Base-by-base conservation (phyloP, 2,329 filamentous ascomycete species). In the Fusarium sp. region DNA sequence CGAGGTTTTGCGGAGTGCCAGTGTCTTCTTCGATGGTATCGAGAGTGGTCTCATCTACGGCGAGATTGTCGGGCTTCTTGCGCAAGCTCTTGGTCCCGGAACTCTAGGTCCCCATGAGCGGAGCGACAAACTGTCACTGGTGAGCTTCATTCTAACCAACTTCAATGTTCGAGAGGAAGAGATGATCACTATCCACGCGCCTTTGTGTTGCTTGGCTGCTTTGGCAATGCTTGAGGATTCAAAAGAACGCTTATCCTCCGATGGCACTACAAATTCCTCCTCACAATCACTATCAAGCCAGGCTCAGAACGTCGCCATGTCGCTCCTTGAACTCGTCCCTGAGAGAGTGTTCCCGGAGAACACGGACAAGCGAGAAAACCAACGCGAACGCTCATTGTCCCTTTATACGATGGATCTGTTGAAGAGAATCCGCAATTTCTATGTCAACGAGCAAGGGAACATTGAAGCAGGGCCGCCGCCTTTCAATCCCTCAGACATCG, bases 101-200 rank as follows among this genome's bases (percentile, higher is more conserved):
- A 81, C 77, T 37, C 57, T 82, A n/a, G 75, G 77, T 36, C 73
- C 78, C 5, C 80, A 82, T 6, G 85, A 89, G 60, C 87, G 86
- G 54, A 81, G 88, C 66, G 87, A 88, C 59, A 91, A 92, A 66
- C 83, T 98, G 57, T 87, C 89, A 18, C 85, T 98, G 43, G 90
- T 95, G 57, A 89, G 88, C 66, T 99, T 98, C 79, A 91, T 98
- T 58, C 82, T 98, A 68, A 82, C 88, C 6, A 92, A 95, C 72
- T 99, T 99, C 85, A 98, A 98, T 78, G 88, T 98, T 52, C 90
- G 91, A 56, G 96, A 99, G 80, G 96, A 98, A 79, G 97, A 99
- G 77, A 98, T 99, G 95, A 81, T 97, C 15, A 89, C 92, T 2
- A 83, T 93, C 23, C 95, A 98, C 80, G 92, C 95, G 31, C 95